phyloP scores from a whole-genome alignment of 176 grass and related monocot species.

The Cenchrus americanus region DNA sequence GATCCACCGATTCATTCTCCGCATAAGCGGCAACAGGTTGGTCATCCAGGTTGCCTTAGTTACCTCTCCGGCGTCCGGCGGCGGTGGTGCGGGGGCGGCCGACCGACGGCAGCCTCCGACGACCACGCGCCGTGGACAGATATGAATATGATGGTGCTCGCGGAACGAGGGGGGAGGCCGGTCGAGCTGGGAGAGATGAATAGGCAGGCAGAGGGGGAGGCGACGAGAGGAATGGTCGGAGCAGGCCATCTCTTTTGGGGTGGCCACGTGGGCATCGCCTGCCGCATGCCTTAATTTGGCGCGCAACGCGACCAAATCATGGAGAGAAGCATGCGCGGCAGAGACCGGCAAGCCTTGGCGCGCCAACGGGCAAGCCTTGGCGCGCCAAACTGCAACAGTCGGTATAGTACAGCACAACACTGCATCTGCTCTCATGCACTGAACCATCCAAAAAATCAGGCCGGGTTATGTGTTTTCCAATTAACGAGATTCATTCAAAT shows the following conservation, averaged over 20 bases:
- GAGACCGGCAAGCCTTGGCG: neutral
- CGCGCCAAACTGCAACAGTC: too few relatives aligned
- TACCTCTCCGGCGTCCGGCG: neutral
- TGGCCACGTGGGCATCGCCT: neutral
- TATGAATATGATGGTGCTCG: neutral
- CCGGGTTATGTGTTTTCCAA: too few relatives aligned
- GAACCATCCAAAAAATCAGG: too few relatives aligned
- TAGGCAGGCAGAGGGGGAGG: neutral
- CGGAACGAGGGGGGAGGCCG: neutral
- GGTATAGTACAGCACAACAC: too few relatives aligned
- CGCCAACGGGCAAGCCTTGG: too few relatives aligned
- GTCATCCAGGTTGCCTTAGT: neutral
- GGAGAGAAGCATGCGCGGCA: too few relatives aligned
- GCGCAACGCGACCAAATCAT: neutral
- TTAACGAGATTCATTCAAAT: too few relatives aligned
- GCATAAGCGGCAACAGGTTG: neutral
- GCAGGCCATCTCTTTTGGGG: conserved; percentile 10
- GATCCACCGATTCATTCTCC: conserved; percentile 57
- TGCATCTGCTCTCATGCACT: too few relatives aligned
- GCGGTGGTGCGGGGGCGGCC: conserved; percentile 42
- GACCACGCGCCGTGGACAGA: conserved; percentile 41
- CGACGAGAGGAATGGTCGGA: conserved; percentile 41
- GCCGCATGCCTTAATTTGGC: conserved; percentile 37
- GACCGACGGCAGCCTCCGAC: conserved; percentile 47
- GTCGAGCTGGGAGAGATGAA: neutral